A percentile compares a stretch with the other conserved stretches of the same genome.
phyloP scores from a whole-genome alignment of 371 early-diverging fungal genomes.

The Mortierella sp. region DNA sequence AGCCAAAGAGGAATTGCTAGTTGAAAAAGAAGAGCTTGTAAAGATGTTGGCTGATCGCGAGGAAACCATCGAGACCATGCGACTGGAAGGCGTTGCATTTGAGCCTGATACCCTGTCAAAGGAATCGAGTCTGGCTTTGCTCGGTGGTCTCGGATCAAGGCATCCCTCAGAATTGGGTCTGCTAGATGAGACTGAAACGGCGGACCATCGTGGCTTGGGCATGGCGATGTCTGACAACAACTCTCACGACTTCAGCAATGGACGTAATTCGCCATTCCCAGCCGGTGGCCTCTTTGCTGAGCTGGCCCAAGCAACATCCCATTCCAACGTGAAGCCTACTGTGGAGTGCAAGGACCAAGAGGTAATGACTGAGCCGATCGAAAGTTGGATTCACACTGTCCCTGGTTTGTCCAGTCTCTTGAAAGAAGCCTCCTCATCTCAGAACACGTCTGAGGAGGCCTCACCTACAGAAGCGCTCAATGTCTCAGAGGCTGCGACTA shows the following conservation, averaged over 20 bases:
- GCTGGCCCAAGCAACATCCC: constrained; percentile 45
- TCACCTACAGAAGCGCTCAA: background rate
- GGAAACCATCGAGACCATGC: constrained; percentile 71
- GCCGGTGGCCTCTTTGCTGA: constrained; percentile 54
- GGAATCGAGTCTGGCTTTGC: constrained; percentile 8
- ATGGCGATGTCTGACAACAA: constrained; percentile 33
- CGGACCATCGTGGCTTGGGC: constrained; percentile 30
- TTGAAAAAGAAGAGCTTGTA: constrained; percentile 72
- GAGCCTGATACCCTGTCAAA: constrained; percentile 18
- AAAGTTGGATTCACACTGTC: constrained; percentile 54
- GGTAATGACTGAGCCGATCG: constrained; percentile 53
- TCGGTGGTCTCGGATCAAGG: constrained; percentile 9
- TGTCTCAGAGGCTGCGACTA: background rate
- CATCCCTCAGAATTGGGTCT: constrained; percentile 19
- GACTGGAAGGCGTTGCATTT: constrained; percentile 60
- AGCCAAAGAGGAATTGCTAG: constrained; percentile 60
- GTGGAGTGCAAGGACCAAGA: constrained; percentile 50
- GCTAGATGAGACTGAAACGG: constrained; percentile 24
- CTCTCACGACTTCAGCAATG: constrained; percentile 27
- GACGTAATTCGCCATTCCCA: constrained; percentile 39
- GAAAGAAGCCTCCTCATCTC: background rate
- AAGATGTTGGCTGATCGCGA: constrained; percentile 73
- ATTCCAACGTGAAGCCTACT: constrained; percentile 17
- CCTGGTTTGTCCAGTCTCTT: constrained; percentile 23
- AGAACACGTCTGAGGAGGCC: background rate